These are phyloP conservation scores for Bipolaris gigantea DNA, from an alignment of 2,329 filamentous ascomycete species.

Conservation along the genomic window DNA sequence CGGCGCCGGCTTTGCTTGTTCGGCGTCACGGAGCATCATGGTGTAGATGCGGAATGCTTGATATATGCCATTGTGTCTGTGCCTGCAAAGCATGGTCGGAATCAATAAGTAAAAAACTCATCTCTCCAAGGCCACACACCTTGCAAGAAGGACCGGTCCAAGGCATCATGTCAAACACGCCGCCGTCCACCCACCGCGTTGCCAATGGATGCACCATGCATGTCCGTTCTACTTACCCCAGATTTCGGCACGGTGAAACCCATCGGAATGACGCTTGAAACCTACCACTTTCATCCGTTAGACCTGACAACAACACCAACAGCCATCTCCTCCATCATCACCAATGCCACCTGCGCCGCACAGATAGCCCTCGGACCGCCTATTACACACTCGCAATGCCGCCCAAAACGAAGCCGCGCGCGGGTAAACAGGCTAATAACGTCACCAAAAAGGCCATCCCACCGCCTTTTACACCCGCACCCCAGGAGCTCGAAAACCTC, in stretches of 20 bases:
- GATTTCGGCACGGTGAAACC: conserved; percentile 13
- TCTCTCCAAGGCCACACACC: neutral
- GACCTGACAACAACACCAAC: neutral
- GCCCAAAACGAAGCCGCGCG: conserved; percentile 25
- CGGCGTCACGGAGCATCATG: neutral
- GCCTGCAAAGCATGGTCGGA: neutral
- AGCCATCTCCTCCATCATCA: neutral
- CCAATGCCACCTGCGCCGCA: conserved; percentile 2
- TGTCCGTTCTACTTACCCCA: conserved; percentile 7
- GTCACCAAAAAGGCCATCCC: conserved; percentile 44
- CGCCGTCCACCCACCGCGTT: neutral
- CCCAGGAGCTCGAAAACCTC: conserved; percentile 66
- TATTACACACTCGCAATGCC: conserved; percentile 17
- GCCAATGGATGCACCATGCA: neutral
- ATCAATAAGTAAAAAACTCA: neutral
- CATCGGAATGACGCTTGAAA: conserved; percentile 7
- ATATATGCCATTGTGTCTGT: neutral
- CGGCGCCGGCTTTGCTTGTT: conserved; percentile 3
- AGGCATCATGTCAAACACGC: neutral
- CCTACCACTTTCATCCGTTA: neutral
- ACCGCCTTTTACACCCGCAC: conserved; percentile 62
- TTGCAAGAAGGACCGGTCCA: neutral
- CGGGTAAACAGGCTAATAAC: conserved; percentile 10
- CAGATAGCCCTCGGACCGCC: neutral
- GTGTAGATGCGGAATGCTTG: neutral